Percentiles rank a stretch among this genome's conserved stretches.
These are phyloP conservation scores for Clitocybe nebularis DNA, from an alignment of 1,284 basidiomycete species.

Conservation along the genomic window DNA sequence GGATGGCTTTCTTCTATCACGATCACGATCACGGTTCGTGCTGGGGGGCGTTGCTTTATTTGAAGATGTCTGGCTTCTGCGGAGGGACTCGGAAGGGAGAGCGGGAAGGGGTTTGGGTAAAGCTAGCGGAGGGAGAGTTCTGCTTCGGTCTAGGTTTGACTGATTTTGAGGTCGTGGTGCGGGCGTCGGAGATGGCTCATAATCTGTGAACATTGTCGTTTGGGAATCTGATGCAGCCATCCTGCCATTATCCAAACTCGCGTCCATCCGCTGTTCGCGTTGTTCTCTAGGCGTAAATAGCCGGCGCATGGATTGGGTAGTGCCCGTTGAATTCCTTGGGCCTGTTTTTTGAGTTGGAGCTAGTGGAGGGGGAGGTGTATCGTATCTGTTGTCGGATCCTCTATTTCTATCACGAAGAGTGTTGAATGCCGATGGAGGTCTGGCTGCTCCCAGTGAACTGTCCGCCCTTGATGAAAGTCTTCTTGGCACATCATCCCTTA, in stretches of 20 bases:
- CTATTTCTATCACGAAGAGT: slow-evolving; percentile 20
- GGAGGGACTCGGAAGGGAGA: slow-evolving; percentile 50
- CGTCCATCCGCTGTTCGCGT: slow-evolving; percentile 32
- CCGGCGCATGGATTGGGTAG: slow-evolving; percentile 33
- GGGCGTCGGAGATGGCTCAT: slow-evolving; percentile 68
- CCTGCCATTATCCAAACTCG: slow-evolving; percentile 11
- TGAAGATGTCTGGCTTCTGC: slow-evolving; percentile 3
- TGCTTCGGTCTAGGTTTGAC: slow-evolving; percentile 29
- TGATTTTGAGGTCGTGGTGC: slow-evolving; percentile 34
- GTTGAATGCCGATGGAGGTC: slow-evolving; percentile 26
- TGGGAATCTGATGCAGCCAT: slow-evolving; percentile 39
- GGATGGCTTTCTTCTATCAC: slow-evolving; percentile 45
- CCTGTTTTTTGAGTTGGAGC: slow-evolving; percentile 20
- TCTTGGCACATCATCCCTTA: slow-evolving; percentile 30
- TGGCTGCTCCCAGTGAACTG: slow-evolving; percentile 22
- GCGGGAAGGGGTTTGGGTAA: slow-evolving; percentile 58
- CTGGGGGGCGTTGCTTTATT: slow-evolving; percentile 20
- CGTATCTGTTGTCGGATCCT: slow-evolving; percentile 19
- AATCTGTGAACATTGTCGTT: slow-evolving; percentile 36
- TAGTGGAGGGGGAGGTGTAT: slow-evolving; percentile 27
- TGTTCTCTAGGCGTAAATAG: slow-evolving; percentile 52
- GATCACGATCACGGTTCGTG: slow-evolving; percentile 19
- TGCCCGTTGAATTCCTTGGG: slow-evolving; percentile 18
- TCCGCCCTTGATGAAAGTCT: slow-evolving; percentile 30
- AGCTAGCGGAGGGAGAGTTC: slow-evolving; percentile 41